Percentiles rank a stretch among this genome's conserved stretches.
phyloP scores from a whole-genome alignment of 306 rosid genomes.

The Lablab purpureus region DNA sequence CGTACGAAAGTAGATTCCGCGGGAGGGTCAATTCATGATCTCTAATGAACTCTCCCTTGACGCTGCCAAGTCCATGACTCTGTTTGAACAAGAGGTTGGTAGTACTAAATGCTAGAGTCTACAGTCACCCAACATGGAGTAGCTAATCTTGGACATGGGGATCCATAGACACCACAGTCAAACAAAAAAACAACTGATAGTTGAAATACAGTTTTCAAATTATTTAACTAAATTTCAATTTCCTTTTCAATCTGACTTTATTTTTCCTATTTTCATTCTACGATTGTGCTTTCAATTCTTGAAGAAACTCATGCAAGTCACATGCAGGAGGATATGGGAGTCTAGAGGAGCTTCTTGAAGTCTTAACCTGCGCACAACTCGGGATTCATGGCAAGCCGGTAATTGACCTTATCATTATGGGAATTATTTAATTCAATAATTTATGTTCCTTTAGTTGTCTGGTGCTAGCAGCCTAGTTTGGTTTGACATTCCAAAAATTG shows the following conservation, averaged over 20 bases:
- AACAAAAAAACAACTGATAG: background rate
- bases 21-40: conserved; percentile 30
- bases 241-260: background rate
- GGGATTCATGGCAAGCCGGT: conserved; percentile 99
- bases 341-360: conserved; percentile 96
- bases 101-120: conserved; percentile 6
- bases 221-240: conserved; percentile 1
- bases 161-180: background rate
- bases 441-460: background rate
- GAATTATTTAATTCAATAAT: conserved; percentile 7
- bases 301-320: conserved; percentile 41
- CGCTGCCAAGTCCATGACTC: conserved; percentile 31
- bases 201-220: background rate
- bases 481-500: conserved; percentile 44
- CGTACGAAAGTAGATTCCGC: conserved; percentile 38
- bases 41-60: conserved; percentile 8
- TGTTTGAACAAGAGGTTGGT: conserved; percentile 17
- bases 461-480: conserved; percentile 23
- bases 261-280: background rate
- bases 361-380: conserved; percentile 98
- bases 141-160: background rate
- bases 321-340: conserved; percentile 93
- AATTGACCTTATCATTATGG: conserved; percentile 19
- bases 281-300: background rate
- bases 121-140: conserved; percentile 5